Evolutionary conservation across 306 rosid species (phyloP), one percentile per base, ranked within the genome.

Genomic region (Cicer yamashitae): DNA sequence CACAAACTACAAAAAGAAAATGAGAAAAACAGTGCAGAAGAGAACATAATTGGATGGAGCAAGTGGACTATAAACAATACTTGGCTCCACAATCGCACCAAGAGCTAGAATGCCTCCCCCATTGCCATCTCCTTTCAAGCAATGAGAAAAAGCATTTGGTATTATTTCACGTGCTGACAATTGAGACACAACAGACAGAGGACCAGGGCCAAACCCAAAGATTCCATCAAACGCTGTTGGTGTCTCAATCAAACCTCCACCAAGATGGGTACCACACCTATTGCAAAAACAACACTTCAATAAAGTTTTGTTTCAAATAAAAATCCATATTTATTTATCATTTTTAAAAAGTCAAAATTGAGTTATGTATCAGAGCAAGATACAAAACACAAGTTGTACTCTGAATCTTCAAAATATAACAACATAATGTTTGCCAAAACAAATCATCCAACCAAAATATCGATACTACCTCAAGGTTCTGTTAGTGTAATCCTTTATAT

Each of bases 101-200:
- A 94, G 97, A 90, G 91, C 98, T 79, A 91, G 83, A 71, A 94
- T 89, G 68, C 98, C 97, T 50, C 98, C 98, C 67, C 98, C 97
- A 82, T 81, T 82, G 53, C 88, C 93, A 47, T 87, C 97, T 81
- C 97, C 98, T 84, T 87, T 94, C 71, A 94, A 79, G 77, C 97
- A 94, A 82, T 91, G 97, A 34, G 98, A 94, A 88, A 94, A 94
- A 69, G 85, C 93, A 77, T 85, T 86, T 18, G 97, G 98, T 78
- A 93, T 89, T 82, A 94, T 30, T 45, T 89, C 89, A 58, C 85
- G 96, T 76, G 89, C 84, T 59, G 98, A 89, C 83, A 94, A 80
- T 54, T 94, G 98, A 10, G 98, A 94, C 54, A 90, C 85, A 71
- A 91, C 91, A 51, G 97, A 94, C 22, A 91, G 84, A 71, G 80